Conservation (phyloP, 495 filamentous ascomycete species). For the Lichina pygmaea region DNA sequence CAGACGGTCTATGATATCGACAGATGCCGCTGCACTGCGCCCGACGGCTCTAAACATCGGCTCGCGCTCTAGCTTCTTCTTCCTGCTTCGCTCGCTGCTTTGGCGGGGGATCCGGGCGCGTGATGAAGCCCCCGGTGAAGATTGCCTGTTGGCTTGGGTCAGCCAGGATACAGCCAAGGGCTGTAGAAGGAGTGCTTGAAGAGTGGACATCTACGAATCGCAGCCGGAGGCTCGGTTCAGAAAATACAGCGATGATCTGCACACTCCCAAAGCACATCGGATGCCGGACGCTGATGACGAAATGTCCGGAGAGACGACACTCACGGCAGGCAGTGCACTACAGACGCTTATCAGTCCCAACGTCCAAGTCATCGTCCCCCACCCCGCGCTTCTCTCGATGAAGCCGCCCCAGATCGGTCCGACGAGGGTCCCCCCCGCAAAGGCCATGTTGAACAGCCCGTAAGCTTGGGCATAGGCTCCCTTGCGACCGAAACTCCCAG, state of each 20-base stretch:
- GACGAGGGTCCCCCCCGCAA: conserved; percentile 13
- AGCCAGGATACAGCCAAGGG: neutral
- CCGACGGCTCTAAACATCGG: no score
- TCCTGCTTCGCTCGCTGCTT: no score
- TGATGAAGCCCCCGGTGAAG: conserved; percentile 1
- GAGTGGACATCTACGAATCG: neutral
- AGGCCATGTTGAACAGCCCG: conserved; percentile 9
- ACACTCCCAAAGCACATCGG: neutral
- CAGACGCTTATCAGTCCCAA: conserved; percentile 9
- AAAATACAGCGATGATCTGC: neutral
- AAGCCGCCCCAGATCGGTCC: conserved; percentile 15
- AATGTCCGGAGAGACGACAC: neutral
- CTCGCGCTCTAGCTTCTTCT: no score
- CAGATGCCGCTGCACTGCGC: no score
- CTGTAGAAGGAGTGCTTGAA: neutral
- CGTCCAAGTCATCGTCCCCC: conserved; percentile 14
- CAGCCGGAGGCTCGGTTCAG: neutral
- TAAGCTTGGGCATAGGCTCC: conserved; percentile 29
- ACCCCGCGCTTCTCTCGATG: conserved; percentile 10
- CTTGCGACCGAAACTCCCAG: conserved; percentile 19
- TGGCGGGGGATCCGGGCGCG: no score
- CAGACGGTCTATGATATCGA: no score
- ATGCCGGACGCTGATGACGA: neutral
- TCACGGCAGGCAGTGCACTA: neutral
- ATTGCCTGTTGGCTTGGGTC: neutral